Conservation (phyloP, 495 filamentous ascomycete species). For the Penicillium coprophilum region DNA sequence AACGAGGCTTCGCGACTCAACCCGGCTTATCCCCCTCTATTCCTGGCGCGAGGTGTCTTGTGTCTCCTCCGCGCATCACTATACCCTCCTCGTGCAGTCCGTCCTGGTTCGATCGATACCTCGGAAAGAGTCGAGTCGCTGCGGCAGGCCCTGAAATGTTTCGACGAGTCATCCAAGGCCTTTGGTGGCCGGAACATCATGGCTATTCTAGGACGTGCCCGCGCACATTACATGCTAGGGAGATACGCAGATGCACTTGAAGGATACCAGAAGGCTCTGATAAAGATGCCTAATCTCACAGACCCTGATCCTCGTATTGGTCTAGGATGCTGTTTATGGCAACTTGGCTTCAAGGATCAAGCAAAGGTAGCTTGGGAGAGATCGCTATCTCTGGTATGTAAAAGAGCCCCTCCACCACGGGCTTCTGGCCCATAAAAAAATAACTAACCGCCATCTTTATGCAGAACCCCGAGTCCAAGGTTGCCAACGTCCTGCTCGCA, state of each 20-base stretch:
- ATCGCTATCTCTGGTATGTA: slow-evolving; percentile 65
- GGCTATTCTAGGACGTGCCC: slow-evolving; percentile 81
- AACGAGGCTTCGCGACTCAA: slow-evolving; percentile 95
- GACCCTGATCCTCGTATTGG: slow-evolving; percentile 96
- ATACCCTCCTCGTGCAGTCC: slow-evolving; percentile 64
- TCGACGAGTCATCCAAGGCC: slow-evolving; percentile 84
- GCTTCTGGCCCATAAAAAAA: slow-evolving; percentile 1
- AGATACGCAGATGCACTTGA: slow-evolving; percentile 79
- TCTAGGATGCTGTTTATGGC: slow-evolving; percentile 94
- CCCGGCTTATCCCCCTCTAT: slow-evolving; percentile 82
- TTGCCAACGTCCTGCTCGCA: slow-evolving; percentile 85
- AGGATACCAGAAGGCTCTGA: slow-evolving; percentile 80
- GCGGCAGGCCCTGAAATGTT: slow-evolving; percentile 80
- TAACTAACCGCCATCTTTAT: slow-evolving; percentile 5
- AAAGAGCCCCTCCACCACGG: neutral
- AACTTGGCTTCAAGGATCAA: slow-evolving; percentile 88
- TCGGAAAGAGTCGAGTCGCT: slow-evolving; percentile 77
- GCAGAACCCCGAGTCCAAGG: slow-evolving; percentile 81
- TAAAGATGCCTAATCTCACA: slow-evolving; percentile 79
- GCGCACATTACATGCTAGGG: slow-evolving; percentile 78
- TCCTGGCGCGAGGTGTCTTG: slow-evolving; percentile 87
- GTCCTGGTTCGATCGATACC: slow-evolving; percentile 60
- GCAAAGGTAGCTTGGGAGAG: slow-evolving; percentile 89
- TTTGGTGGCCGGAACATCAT: slow-evolving; percentile 86
- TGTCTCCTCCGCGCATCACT: slow-evolving; percentile 85